A percentile compares a stretch with the other conserved stretches of the same genome.
These are phyloP conservation scores for Epichloe sylvatica DNA, from an alignment of 2,329 filamentous ascomycete genomes.

Conservation along the genomic window DNA sequence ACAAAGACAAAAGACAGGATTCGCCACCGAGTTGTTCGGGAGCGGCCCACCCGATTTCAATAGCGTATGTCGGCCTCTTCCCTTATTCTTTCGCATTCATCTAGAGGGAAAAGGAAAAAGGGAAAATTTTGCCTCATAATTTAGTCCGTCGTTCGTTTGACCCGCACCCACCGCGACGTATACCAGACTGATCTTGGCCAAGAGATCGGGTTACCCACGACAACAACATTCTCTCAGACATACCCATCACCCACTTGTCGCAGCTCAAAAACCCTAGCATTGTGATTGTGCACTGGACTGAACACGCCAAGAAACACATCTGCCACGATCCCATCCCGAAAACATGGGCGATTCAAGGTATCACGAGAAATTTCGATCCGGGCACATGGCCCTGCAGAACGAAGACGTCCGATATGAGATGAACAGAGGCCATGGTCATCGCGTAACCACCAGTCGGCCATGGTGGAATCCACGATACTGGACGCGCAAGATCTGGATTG, in stretches of 20 bases:
- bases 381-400: slow-evolving; percentile 13
- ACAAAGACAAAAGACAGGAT: too few relatives aligned
- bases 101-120: not conserved
- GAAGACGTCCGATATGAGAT: slow-evolving; percentile 15
- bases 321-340: not conserved
- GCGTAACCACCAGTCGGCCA: slow-evolving; percentile 15
- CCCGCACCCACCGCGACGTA: not conserved
- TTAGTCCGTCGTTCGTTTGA: not conserved
- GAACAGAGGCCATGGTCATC: slow-evolving; percentile 9
- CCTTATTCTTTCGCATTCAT: not conserved
- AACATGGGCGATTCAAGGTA: slow-evolving; percentile 1
- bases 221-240: not conserved
- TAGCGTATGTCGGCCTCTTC: not conserved
- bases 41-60: too few relatives aligned
- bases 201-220: not conserved
- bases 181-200: not conserved
- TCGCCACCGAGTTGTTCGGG: too few relatives aligned
- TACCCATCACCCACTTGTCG: not conserved
- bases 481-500: slow-evolving; percentile 38
- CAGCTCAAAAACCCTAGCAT: too few relatives aligned
- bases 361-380: slow-evolving; percentile 10
- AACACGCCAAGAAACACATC: not conserved
- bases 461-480: slow-evolving; percentile 38
- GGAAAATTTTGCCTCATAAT: not conserved
- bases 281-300: not conserved